Evolutionary conservation across 2,329 filamentous ascomycete genomes (phyloP), one percentile per base, ranked within the genome.

Genomic region (Ciborinia camelliae): DNA sequence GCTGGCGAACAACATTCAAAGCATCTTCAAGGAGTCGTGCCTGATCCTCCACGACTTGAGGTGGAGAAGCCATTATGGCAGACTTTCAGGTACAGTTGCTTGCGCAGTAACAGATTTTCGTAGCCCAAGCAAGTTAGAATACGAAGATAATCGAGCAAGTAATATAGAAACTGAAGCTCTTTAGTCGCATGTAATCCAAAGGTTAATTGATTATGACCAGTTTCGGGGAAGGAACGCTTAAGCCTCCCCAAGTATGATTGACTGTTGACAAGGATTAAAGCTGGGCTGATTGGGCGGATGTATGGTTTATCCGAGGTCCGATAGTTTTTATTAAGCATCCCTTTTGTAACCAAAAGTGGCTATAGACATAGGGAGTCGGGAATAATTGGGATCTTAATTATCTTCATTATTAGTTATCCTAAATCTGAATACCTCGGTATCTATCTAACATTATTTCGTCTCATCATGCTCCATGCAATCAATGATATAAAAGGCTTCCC

Each of bases 21-120:
- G 96, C 95, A 89, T 99, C 95, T 81, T 99, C 95, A 73, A 99
- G 89, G 81, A 99, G 86, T 75, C 93, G 90, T 74, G 91, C 92
- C 85, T 89, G 90, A 80, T 93, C 90, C 79, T 93, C 90, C 71
- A 87, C 83, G 75, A 84, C 83, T 73, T 60, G 54, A 32, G 86
- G 82, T 74, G 88, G 85, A 69, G 77, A 80, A 69, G 80, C 78
- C 80, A 83, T 82, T 69, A 73, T 68, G 67, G 68, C 62, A 65
- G 64, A 64, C 65, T 53, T 62, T 55, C 65, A 59, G 61, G 65
- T 62, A 61, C 57, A 57, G 59, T 45, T 66, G 68, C 66, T 66
- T 69, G 68, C 70, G 67, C 69, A 64, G 68, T 67, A 68, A 66
- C 69, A 63, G 65, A 64, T 50, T 14, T 63, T 18, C 66, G 65